Base-by-base conservation (phyloP, 805 yeast species). In the Torulaspora microellipsoides region DNA sequence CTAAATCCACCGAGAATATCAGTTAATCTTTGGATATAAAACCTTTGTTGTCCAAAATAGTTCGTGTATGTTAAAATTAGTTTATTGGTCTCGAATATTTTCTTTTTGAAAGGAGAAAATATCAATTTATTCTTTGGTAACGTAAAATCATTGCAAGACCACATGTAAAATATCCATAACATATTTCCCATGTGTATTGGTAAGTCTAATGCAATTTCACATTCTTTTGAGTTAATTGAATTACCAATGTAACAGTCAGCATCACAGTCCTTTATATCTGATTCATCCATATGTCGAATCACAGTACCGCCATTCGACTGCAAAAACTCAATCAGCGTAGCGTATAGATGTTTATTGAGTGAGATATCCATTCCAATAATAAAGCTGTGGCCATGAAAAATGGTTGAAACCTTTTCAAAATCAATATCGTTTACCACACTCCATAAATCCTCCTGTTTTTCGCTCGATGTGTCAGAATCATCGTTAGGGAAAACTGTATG, bases 31-130 rank as follows among this genome's bases (percentile, higher is more conserved):
- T 81, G 79, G 29, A 93, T 65, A 54, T 87, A 91, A 31, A 70
- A 67, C 34, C 99, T 68, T 1, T 95, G 85, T 56, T 85, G 93
- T 0, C 97, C 97, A 15, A 84, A 76, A 58, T 85, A 89, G 55
- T 88, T 87, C 0, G 96, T 82, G 3, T 86, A 76, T 8, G 88
- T 73, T 9, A 88, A 75, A 3, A 71, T 66, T 31, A 79, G 61
- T n/a, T 75, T 71, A 12, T 67, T 65, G 70, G 84, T 76, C 4
- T 72, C 78, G 1, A 75, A 68, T 2, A 87, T 53, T 0, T 60
- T 68, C 15, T 62, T 59, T 28, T 69, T 68, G 5, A 72, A 68
- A 0, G 98, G 98, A 55, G 80, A 79, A 54, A 85, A 89, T 4
- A 88, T 71, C 13, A 90, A 61, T 49, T 76, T 76, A 1, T 59